A percentile compares a stretch with the other conserved stretches of the same genome.
phyloP scores from a whole-genome alignment of 2,329 filamentous ascomycete species.

The Colletotrichum sp. region DNA sequence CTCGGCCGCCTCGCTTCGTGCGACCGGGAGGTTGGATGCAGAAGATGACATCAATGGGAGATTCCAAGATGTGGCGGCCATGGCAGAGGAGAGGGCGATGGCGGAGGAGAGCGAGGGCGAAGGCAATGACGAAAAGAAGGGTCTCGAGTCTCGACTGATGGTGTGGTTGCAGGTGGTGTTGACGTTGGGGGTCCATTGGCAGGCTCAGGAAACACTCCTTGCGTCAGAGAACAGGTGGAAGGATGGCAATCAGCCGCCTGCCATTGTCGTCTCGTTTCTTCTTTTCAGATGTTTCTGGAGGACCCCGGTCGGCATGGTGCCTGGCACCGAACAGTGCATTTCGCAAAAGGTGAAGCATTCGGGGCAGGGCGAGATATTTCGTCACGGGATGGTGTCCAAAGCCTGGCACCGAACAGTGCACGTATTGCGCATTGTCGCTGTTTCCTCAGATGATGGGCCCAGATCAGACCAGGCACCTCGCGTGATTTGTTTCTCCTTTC shows the following conservation, averaged over 20 bases:
- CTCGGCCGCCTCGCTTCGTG: constrained; percentile 4
- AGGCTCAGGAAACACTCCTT: constrained; percentile 13
- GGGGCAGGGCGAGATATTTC: background rate
- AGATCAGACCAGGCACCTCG: background rate
- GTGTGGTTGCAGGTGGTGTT: background rate
- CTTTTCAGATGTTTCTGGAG: background rate
- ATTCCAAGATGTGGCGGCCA: background rate
- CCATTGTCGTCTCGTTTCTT: background rate
- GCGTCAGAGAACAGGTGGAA: background rate
- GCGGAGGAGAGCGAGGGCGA: background rate
- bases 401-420: background rate
- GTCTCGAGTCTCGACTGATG: background rate
- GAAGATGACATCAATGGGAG: constrained; percentile 9
- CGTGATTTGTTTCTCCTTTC: background rate
- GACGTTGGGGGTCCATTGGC: background rate
- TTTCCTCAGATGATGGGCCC: background rate
- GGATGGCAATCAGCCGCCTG: background rate
- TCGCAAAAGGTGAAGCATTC: background rate
- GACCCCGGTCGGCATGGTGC: background rate
- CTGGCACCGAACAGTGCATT: constrained; percentile 1
- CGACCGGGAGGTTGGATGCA: constrained; percentile 9
- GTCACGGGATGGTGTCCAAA: background rate
- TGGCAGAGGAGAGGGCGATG: background rate
- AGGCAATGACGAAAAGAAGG: background rate
- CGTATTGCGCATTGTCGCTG: background rate